Conservation (phyloP, 1,284 basidiomycete genomes). For the Fistulina hepatica region DNA sequence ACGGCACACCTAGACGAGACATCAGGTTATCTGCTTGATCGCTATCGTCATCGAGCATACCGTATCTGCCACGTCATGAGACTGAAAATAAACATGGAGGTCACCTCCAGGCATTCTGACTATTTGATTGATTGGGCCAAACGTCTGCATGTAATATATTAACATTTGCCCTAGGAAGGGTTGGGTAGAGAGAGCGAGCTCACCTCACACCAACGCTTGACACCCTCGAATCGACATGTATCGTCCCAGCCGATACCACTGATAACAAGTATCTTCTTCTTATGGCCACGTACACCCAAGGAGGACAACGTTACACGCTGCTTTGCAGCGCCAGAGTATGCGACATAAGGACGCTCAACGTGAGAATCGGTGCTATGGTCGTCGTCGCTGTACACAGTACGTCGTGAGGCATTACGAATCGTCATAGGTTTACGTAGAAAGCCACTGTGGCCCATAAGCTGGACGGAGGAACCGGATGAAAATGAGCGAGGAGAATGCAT, state of each 20-base stretch:
- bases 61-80: constrained; percentile 66
- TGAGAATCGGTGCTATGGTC: no score
- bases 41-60: constrained; percentile 29
- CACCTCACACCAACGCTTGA: constrained; percentile 66
- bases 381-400: no score
- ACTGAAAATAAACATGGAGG: constrained; percentile 58
- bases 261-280: constrained; percentile 45
- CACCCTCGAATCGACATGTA: constrained; percentile 38
- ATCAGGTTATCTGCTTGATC: constrained; percentile 5
- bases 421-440: no score
- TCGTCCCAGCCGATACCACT: constrained; percentile 43
- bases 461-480: no score
- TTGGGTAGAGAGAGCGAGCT: constrained; percentile 15
- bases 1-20: constrained; percentile 49
- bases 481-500: no score
- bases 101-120: constrained; percentile 62
- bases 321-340: no score
- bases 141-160: constrained; percentile 35
- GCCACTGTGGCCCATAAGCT: no score
- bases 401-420: no score
- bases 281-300: constrained; percentile 31
- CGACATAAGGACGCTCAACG: no score
- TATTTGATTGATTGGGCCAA: constrained; percentile 63
- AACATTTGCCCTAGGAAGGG: constrained; percentile 4
- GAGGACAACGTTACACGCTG: no score